Evolutionary conservation across 345 rosid species (phyloP).

Genomic region (Gossypium thurberi): DNA sequence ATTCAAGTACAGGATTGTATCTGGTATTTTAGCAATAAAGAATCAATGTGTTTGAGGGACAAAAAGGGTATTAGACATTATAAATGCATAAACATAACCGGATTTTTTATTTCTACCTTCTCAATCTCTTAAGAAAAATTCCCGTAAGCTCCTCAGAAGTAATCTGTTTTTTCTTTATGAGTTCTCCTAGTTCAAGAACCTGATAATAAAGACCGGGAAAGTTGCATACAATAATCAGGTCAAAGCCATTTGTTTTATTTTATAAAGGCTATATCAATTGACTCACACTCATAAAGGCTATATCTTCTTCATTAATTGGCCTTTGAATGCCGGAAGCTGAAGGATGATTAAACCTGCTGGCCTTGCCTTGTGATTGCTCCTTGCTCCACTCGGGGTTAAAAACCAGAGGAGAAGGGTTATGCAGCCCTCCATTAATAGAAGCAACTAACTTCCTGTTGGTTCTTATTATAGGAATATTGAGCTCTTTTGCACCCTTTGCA

Average conservation of each 20-base stretch:
- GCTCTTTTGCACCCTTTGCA: conserved; percentile 49
- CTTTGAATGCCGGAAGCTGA: conserved; percentile 23
- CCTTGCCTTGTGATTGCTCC: conserved; percentile 17
- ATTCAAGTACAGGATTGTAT: conserved; percentile 62
- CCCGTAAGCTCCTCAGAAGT: conserved; percentile 60
- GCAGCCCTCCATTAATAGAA: conserved; percentile 60
- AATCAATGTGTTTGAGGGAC: conserved; percentile 12
- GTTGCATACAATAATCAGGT: neutral
- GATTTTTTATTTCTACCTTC: conserved; percentile 34
- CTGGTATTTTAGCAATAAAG: conserved; percentile 26
- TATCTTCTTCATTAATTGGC: conserved; percentile 57
- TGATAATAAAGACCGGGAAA: conserved; percentile 22
- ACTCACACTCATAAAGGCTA: conserved; percentile 77
- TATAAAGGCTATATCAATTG: neutral
- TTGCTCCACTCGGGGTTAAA: conserved; percentile 59
- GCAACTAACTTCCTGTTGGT: conserved; percentile 65
- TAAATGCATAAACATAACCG: conserved; percentile 5
- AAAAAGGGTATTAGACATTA: neutral
- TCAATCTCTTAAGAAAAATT: conserved; percentile 55
- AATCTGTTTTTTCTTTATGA: conserved; percentile 61
- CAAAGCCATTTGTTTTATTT: neutral
- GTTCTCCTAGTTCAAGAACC: conserved; percentile 79
- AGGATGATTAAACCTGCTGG: conserved; percentile 44
- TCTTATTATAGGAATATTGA: conserved; percentile 48
- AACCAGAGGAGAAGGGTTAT: conserved; percentile 55